Conservation (phyloP, 805 yeast genomes). For the Scheffersomyces lignosus region DNA sequence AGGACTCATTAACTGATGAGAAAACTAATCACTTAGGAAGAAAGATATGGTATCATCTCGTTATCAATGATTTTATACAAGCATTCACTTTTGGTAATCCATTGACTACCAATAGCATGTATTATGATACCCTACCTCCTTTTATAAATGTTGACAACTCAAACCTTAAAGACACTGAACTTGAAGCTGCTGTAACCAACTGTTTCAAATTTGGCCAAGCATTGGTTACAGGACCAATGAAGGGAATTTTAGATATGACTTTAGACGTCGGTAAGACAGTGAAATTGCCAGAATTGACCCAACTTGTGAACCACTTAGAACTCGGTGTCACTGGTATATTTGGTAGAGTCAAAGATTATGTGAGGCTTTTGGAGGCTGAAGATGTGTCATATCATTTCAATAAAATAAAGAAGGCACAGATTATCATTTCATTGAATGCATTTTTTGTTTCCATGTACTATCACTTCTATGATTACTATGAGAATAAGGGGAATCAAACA, state of each 20-base stretch:
- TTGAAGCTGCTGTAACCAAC: conserved; percentile 36
- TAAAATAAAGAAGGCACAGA: conserved; percentile 4
- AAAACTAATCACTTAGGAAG: conserved; percentile 42
- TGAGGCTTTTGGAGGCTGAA: conserved; percentile 10
- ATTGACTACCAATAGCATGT: conserved; percentile 23
- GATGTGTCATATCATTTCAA: conserved; percentile 10
- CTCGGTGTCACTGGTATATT: conserved; percentile 23
- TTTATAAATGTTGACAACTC: conserved; percentile 31
- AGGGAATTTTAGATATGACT: conserved; percentile 22
- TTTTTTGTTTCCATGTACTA: conserved; percentile 24
- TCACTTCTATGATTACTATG: conserved; percentile 41
- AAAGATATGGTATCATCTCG: conserved; percentile 50
- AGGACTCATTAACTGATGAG: conserved; percentile 15
- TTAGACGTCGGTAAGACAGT: conserved; percentile 19
- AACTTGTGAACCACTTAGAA: conserved; percentile 38
- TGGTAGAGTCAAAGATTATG: conserved; percentile 12
- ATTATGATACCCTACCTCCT: conserved; percentile 27
- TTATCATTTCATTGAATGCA: neutral
- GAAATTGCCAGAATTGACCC: conserved; percentile 32
- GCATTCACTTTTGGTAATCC: conserved; percentile 34
- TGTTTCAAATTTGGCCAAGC: conserved; percentile 28
- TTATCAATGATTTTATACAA: conserved; percentile 26
- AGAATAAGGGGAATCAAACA: conserved; percentile 18
- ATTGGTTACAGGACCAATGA: conserved; percentile 8
- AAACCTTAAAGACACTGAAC: conserved; percentile 30